Evolutionary conservation across 2,329 filamentous ascomycete species (phyloP).

Genomic region (Xylariaceae sp.): DNA sequence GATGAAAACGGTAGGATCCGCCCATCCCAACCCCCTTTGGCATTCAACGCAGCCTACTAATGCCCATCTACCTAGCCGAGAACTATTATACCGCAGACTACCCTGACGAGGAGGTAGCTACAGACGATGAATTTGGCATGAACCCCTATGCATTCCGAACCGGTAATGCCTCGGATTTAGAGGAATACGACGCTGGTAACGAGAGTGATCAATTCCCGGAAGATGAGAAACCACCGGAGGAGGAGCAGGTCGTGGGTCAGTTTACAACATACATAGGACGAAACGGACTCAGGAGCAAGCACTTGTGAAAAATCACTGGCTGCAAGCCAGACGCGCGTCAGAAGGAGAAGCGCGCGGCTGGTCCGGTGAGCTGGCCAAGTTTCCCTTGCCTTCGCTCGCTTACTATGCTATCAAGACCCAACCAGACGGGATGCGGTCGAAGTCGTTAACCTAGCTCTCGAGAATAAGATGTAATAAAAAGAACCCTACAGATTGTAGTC

Average conservation of each 20-base stretch:
- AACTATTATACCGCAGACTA: slow-evolving; percentile 77
- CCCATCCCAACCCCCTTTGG: background rate
- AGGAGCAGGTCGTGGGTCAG: slow-evolving; percentile 19
- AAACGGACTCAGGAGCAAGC: slow-evolving; percentile 33
- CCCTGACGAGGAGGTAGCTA: slow-evolving; percentile 71
- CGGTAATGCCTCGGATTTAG: slow-evolving; percentile 48
- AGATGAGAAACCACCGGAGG: slow-evolving; percentile 21
- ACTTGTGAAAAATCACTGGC: slow-evolving; percentile 18
- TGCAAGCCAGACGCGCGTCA: slow-evolving; percentile 1
- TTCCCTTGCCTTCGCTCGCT: background rate
- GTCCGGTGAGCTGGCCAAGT: background rate
- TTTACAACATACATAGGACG: slow-evolving; percentile 35
- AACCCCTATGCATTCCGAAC: slow-evolving; percentile 52
- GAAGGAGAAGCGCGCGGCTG: slow-evolving; percentile 18
- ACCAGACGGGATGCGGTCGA: background rate
- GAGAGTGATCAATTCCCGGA: slow-evolving; percentile 30
- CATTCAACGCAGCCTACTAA: slow-evolving; percentile 5
- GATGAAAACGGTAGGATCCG: slow-evolving; percentile 55
- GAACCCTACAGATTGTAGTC: too few relatives aligned
- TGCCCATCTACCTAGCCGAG: slow-evolving; percentile 47
- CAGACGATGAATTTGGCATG: slow-evolving; percentile 59
- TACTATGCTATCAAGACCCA: background rate
- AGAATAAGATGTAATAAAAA: too few relatives aligned
- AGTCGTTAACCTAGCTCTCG: too few relatives aligned
- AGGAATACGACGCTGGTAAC: slow-evolving; percentile 45